Conservation (phyloP, 306 rosid genomes). For the Fragaria nilgerrensis region DNA sequence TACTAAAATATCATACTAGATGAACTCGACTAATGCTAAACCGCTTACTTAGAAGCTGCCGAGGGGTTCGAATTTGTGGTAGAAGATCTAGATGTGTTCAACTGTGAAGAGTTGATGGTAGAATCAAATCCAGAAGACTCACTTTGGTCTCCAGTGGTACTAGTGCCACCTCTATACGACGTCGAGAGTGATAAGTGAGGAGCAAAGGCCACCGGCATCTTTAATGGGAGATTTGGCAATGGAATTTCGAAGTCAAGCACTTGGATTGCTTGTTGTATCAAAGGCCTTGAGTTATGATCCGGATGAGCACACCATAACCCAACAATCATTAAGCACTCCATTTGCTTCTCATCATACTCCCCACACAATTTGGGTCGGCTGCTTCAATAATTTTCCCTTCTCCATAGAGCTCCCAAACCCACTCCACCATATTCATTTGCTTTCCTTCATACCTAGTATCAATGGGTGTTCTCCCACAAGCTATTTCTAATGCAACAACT, state of each 20-base stretch:
- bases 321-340: slow-evolving; percentile 1
- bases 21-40: no score
- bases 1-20: no score
- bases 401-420: slow-evolving; percentile 15
- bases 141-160: background rate
- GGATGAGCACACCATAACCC: slow-evolving; percentile 4
- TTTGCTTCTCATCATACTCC: slow-evolving; percentile 1
- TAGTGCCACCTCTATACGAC: no score
- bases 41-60: no score
- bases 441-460: background rate
- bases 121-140: background rate
- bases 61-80: background rate
- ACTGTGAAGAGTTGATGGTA: background rate
- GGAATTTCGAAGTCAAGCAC: slow-evolving; percentile 20
- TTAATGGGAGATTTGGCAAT: background rate
- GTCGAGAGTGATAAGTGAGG: background rate
- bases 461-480: background rate
- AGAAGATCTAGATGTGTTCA: background rate
- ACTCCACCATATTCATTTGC: background rate
- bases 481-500: slow-evolving; percentile 6
- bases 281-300: background rate
- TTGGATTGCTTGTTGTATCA: background rate
- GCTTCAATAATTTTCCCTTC: slow-evolving; percentile 7
- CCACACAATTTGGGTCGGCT: background rate
- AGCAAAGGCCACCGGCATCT: background rate